Evolutionary conservation across 2,329 filamentous ascomycete species (phyloP).

Genomic region (Cladophialophora chaetospira): DNA sequence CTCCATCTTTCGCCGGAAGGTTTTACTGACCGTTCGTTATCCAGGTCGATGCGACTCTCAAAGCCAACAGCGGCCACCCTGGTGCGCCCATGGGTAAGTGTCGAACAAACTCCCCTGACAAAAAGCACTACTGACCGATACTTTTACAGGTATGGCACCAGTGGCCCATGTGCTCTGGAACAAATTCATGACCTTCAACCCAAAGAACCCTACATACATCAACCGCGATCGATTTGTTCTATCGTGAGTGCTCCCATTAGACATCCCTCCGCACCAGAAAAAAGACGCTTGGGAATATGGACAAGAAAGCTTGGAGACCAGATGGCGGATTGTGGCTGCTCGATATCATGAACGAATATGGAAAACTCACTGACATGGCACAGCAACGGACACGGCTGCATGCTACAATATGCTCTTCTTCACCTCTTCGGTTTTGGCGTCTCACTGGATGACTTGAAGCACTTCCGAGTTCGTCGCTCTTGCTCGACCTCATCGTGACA

Average conservation of each 20-base stretch:
- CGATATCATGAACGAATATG: background rate
- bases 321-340: background rate
- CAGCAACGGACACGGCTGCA: slow-evolving; percentile 98
- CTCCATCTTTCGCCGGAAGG: slow-evolving; percentile 13
- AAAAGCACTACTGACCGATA: background rate
- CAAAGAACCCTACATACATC: slow-evolving; percentile 95
- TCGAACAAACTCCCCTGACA: background rate
- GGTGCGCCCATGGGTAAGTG: slow-evolving; percentile 82
- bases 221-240: slow-evolving; percentile 99
- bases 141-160: slow-evolving; percentile 72
- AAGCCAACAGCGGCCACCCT: slow-evolving; percentile 96
- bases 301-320: background rate
- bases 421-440: slow-evolving; percentile 92
- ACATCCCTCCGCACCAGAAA: background rate
- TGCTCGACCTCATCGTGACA: slow-evolving; percentile 51
- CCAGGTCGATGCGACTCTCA: slow-evolving; percentile 94
- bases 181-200: slow-evolving; percentile 99
- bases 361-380: slow-evolving; percentile 17
- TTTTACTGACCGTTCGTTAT: slow-evolving; percentile 14
- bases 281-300: background rate
- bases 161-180: slow-evolving; percentile 96
- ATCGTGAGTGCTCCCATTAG: slow-evolving; percentile 70
- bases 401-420: slow-evolving; percentile 98
- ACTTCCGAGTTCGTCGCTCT: slow-evolving; percentile 75
- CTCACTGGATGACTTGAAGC: slow-evolving; percentile 88